Conservation (phyloP, 2,329 filamentous ascomycete species). For the Rosellinia necatrix region DNA sequence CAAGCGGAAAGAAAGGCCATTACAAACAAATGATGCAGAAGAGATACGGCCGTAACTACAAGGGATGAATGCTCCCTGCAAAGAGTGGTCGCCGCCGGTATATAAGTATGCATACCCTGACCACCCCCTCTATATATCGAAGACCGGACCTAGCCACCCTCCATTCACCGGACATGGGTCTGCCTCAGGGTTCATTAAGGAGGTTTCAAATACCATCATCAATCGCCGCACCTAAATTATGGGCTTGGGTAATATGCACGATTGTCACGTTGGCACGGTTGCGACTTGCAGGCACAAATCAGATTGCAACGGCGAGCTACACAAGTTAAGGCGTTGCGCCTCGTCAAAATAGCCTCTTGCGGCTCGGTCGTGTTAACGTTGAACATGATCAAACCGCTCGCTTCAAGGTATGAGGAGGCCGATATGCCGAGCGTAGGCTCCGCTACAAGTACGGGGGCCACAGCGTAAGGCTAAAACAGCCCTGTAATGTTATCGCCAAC, state of each 20-base stretch:
- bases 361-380: not conserved
- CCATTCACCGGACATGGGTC: not conserved
- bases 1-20: constrained; percentile 84
- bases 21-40: constrained; percentile 76
- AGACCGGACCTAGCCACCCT: not conserved
- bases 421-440: not conserved
- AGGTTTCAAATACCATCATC: not conserved
- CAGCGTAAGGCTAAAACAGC: not conserved
- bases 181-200: not conserved
- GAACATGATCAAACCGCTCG: too few species aligned
- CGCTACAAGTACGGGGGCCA: not conserved
- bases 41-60: constrained; percentile 39
- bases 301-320: not conserved
- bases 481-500: not conserved
- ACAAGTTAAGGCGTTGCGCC: not conserved
- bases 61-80: constrained; percentile 29
- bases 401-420: not conserved
- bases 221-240: not conserved
- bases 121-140: not conserved
- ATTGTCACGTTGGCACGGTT: not conserved
- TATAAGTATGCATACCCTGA: not conserved
- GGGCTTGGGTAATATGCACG: too few species aligned
- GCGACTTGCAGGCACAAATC: too few species aligned
- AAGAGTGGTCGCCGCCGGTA: not conserved
- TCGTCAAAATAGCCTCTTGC: not conserved